Conservation (phyloP, 2,329 filamentous ascomycete species). For the Anthostomella pinea region DNA sequence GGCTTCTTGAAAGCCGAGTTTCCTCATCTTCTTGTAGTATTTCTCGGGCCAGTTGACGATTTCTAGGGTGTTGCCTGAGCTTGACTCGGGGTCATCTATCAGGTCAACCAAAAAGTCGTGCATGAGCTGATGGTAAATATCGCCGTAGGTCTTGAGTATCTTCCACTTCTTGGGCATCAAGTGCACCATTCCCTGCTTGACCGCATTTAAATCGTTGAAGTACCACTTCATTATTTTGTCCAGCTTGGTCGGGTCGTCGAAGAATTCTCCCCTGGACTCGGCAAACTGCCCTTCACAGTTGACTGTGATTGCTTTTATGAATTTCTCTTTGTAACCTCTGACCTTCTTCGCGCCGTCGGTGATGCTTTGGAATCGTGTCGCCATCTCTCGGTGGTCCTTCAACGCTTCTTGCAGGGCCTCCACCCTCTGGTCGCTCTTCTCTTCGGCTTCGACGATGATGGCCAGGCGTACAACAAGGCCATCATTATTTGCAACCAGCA, state of each 20-base stretch:
- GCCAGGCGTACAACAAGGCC: slow-evolving; percentile 88
- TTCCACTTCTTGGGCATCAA: slow-evolving; percentile 97
- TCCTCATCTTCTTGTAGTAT: slow-evolving; percentile 94
- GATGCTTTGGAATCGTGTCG: slow-evolving; percentile 89
- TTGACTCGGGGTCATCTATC: slow-evolving; percentile 81
- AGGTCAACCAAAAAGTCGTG: slow-evolving; percentile 84
- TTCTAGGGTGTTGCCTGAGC: slow-evolving; percentile 80
- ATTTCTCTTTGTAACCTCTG: slow-evolving; percentile 95
- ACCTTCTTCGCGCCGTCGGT: slow-evolving; percentile 89
- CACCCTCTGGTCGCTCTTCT: slow-evolving; percentile 92
- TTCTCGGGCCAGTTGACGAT: slow-evolving; percentile 95
- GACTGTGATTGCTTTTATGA: slow-evolving; percentile 74
- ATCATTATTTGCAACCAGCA: slow-evolving; percentile 83
- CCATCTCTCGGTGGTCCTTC: slow-evolving; percentile 93
- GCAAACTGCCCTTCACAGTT: slow-evolving; percentile 74
- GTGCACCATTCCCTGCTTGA: slow-evolving; percentile 86
- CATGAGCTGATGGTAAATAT: slow-evolving; percentile 92
- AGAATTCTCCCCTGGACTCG: slow-evolving; percentile 68
- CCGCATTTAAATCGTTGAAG: slow-evolving; percentile 95
- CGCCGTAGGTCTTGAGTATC: slow-evolving; percentile 84
- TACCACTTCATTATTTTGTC: slow-evolving; percentile 93
- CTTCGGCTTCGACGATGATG: slow-evolving; percentile 89
- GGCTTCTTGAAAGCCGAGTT: slow-evolving; percentile 74
- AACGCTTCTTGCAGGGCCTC: slow-evolving; percentile 90
- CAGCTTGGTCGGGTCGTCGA: slow-evolving; percentile 76